Conservation (phyloP, 768 basidiomycete species). For the Paxillus involutus region DNA sequence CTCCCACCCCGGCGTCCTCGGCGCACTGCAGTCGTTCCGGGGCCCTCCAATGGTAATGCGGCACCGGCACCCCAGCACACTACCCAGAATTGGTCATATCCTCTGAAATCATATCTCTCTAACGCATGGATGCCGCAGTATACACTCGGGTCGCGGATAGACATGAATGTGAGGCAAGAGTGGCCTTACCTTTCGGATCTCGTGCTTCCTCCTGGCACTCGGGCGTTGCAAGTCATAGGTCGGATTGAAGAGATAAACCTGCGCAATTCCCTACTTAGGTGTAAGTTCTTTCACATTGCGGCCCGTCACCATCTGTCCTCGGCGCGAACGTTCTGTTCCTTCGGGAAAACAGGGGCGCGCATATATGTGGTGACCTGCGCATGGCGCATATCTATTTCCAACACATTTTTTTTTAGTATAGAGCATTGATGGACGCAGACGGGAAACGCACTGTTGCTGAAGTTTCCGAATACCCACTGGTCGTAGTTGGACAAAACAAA, state of each 20-base stretch:
- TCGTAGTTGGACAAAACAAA: slow-evolving; percentile 18
- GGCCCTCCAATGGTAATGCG: too few species aligned
- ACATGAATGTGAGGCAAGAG: not conserved
- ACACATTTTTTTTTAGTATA: not conserved
- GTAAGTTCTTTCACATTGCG: not conserved
- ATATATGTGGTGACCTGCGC: slow-evolving; percentile 10
- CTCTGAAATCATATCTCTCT: slow-evolving; percentile 5
- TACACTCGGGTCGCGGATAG: not conserved
- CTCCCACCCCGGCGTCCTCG: not conserved
- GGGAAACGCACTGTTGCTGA: slow-evolving; percentile 7
- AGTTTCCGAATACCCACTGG: slow-evolving; percentile 13
- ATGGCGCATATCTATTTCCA: slow-evolving; percentile 4
- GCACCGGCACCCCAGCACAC: not conserved
- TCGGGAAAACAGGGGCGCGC: slow-evolving; percentile 9
- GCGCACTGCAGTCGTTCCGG: not conserved
- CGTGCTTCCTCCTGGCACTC: slow-evolving; percentile 1
- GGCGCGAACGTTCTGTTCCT: not conserved
- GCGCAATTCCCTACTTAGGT: not conserved
- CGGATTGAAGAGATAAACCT: slow-evolving; percentile 3
- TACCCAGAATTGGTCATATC: not conserved
- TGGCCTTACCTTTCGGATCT: slow-evolving; percentile 8
- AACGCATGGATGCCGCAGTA: slow-evolving; percentile 13
- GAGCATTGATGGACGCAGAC: not conserved
- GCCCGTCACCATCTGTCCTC: not conserved
- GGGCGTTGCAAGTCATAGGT: slow-evolving; percentile 1